Evolutionary conservation across 495 filamentous ascomycete species (phyloP).

Genomic region (Aspergillus homomorphus): DNA sequence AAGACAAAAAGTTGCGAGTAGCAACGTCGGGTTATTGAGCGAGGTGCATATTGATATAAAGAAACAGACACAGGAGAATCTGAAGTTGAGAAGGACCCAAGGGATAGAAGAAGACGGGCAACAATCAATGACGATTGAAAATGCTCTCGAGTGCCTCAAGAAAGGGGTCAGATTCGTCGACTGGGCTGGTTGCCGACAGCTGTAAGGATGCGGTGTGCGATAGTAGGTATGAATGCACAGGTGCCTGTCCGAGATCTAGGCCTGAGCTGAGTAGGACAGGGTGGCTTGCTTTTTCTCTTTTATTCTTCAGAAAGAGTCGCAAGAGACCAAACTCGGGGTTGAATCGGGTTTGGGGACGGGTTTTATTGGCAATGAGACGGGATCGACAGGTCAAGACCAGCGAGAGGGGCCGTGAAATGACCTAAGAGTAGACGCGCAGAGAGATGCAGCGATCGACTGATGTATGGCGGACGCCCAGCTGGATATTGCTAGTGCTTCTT

Average conservation of each 20-base stretch:
- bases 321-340: neutral
- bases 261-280: neutral
- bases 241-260: conserved; percentile 6
- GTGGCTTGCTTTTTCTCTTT: conserved; percentile 1
- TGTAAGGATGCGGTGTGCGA: conserved; percentile 9
- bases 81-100: conserved; percentile 13
- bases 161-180: conserved; percentile 3
- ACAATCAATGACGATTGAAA: conserved; percentile 7
- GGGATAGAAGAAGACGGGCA: conserved; percentile 5
- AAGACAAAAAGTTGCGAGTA: conserved; percentile 21
- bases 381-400: conserved; percentile 14
- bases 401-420: conserved; percentile 7
- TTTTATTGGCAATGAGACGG: conserved; percentile 12
- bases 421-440: neutral
- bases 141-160: conserved; percentile 5
- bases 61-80: conserved; percentile 11
- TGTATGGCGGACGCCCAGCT: conserved; percentile 27
- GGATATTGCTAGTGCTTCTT: conserved; percentile 15
- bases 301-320: neutral
- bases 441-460: conserved; percentile 22
- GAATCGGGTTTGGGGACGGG: neutral
- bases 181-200: conserved; percentile 1
- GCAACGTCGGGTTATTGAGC: conserved; percentile 29
- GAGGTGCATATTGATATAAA: conserved; percentile 36
- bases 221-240: conserved; percentile 2